Evolutionary conservation across 208 protist genomes (phyloP).

Genomic region (Crithidia mellificae): DNA sequence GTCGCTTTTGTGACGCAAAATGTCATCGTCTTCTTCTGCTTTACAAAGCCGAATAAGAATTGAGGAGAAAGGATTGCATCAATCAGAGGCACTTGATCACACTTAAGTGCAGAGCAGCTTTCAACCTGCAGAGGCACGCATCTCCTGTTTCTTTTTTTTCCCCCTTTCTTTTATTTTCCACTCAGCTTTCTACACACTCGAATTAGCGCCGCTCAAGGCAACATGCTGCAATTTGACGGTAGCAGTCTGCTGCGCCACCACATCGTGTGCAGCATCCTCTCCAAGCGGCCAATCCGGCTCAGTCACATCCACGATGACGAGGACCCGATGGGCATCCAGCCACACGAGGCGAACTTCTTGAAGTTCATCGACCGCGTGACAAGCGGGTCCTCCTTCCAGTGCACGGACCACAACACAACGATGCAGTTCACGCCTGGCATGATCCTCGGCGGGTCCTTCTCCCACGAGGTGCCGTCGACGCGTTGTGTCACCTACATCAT

Average conservation of each 20-base stretch:
- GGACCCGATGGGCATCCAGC: slow-evolving; percentile 75
- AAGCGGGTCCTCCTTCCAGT: slow-evolving; percentile 81
- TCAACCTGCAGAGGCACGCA: too few species aligned
- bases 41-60: too few species aligned
- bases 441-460: slow-evolving; percentile 89
- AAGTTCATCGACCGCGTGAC: slow-evolving; percentile 92
- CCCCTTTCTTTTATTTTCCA: too few species aligned
- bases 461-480: slow-evolving; percentile 75
- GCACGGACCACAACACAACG: slow-evolving; percentile 71
- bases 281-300: slow-evolving; percentile 73
- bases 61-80: too few species aligned
- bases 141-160: too few species aligned
- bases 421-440: slow-evolving; percentile 89
- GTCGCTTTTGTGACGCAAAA: too few species aligned
- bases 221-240: slow-evolving; percentile 83
- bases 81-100: too few species aligned
- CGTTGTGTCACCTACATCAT: slow-evolving; percentile 88
- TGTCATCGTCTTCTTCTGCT: too few species aligned
- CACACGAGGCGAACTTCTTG: slow-evolving; percentile 89
- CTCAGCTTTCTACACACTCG: too few species aligned
- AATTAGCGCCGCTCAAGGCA: too few species aligned
- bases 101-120: too few species aligned
- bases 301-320: slow-evolving; percentile 69
- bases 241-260: slow-evolving; percentile 87
- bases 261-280: slow-evolving; percentile 84